phyloP scores from a whole-genome alignment of 1,139 yeast genomes.

The Yamadazyma diospyri region DNA sequence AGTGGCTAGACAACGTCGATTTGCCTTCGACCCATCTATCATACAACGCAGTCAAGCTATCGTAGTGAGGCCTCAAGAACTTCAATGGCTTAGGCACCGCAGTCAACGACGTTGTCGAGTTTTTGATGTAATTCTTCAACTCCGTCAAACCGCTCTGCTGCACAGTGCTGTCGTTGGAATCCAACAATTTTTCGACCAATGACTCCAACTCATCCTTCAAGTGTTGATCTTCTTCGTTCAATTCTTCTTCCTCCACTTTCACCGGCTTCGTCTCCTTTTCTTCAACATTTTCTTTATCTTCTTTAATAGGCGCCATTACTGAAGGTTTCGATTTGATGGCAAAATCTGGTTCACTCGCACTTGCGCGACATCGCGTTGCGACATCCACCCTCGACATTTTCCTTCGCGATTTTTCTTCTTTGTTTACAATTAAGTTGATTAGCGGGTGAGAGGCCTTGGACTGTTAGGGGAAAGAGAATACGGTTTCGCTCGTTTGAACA shows the following conservation, averaged over 20 bases:
- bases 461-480: too few relatives aligned
- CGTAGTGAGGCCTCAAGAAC: slow-evolving; percentile 86
- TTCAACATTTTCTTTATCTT: slow-evolving; percentile 2
- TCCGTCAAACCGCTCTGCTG: slow-evolving; percentile 60
- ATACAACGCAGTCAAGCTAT: slow-evolving; percentile 59
- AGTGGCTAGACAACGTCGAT: slow-evolving; percentile 13
- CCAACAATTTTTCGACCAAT: slow-evolving; percentile 73
- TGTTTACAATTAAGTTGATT: too few relatives aligned
- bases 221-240: slow-evolving; percentile 90
- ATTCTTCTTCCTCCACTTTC: slow-evolving; percentile 55
- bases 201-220: slow-evolving; percentile 83
- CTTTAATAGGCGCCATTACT: slow-evolving; percentile 14
- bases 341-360: slow-evolving; percentile 1
- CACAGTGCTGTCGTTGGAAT: slow-evolving; percentile 39
- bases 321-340: slow-evolving; percentile 3
- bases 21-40: slow-evolving; percentile 55
- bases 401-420: too few relatives aligned
- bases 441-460: too few relatives aligned
- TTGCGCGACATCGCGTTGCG: too few relatives aligned
- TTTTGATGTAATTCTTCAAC: slow-evolving; percentile 76
- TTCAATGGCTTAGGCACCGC: slow-evolving; percentile 99
- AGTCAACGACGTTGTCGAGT: slow-evolving; percentile 97
- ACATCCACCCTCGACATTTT: too few relatives aligned
- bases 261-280: not conserved
- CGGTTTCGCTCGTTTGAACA: too few relatives aligned